Percentiles rank a stretch among this genome's conserved stretches.
Conservation (phyloP, 495 filamentous ascomycete species). For the Massariosphaeria phaeospora region DNA sequence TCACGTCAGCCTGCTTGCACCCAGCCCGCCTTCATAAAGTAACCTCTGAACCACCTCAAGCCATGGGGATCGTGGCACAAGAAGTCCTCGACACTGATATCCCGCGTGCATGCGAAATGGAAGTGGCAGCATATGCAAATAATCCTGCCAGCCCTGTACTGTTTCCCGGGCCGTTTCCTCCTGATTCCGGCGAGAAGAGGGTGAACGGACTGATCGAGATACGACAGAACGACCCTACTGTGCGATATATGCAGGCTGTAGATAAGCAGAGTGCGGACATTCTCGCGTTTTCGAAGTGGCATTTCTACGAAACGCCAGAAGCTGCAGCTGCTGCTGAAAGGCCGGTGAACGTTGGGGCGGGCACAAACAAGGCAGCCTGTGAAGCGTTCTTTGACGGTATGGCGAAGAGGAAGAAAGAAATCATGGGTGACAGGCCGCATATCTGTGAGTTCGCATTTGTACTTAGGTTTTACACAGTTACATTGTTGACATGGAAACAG, state of each 20-base stretch:
- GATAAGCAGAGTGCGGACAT: conserved; percentile 14
- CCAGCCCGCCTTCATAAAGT: conserved; percentile 1
- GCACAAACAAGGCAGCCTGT: conserved; percentile 9
- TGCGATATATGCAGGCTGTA: conserved; percentile 3
- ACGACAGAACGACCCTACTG: neutral
- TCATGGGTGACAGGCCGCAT: conserved; percentile 16
- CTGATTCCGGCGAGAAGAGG: conserved; percentile 1
- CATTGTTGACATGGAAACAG: neutral
- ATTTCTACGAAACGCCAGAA: conserved; percentile 5
- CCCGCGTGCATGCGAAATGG: conserved; percentile 12
- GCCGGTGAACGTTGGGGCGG: neutral
- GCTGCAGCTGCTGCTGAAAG: neutral
- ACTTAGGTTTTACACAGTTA: neutral
- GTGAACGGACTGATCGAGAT: neutral
- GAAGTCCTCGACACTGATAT: conserved; percentile 18
- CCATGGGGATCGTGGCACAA: conserved; percentile 18
- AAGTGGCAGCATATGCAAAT: conserved; percentile 1
- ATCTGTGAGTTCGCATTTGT: conserved; percentile 1
- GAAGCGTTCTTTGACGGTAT: conserved; percentile 15
- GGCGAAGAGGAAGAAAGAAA: conserved; percentile 5
- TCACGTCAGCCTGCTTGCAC: neutral
- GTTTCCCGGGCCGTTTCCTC: conserved; percentile 12
- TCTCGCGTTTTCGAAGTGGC: conserved; percentile 18
- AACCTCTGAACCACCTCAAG: neutral
- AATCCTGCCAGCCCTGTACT: neutral